Base-by-base conservation (phyloP, 1,284 basidiomycete genomes). In the Boletellus deceptivus region DNA sequence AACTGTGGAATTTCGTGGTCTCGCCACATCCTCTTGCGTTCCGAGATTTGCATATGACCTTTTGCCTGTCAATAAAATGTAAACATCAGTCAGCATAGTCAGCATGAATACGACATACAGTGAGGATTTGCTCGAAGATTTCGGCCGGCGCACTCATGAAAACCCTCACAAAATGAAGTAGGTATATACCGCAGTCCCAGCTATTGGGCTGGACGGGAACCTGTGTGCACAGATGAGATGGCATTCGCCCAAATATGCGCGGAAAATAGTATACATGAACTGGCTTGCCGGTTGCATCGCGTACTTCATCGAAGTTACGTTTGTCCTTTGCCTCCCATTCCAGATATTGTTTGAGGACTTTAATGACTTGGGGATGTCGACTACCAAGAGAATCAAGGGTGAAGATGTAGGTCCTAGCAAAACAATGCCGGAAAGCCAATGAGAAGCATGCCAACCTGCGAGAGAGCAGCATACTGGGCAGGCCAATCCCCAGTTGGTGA, bases 341-440 rank as follows among this genome's bases (percentile, higher is more conserved):
- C 8, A 98, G 79, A 68, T 96, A 99, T 22, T 72, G 62, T 24
- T 71, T 70, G 14, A 99, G 77, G 16, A 75, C 76, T 38, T 73
- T 86, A 39, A 75, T 67, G 1, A 85, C 91, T 18, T 80, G 75
- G 0, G 72, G 70, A 68, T 98, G 96, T 14, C 72, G 70, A 11
- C 73, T 72, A 1, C 87, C 86, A 25, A 99, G 78, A 1, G 94
- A 98, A 67, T 99, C 96, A 47, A 98, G 80, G 0, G 84, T 91
- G 62, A 93, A 83, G 38, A 97, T 86, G 59, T 80, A 83, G 3
- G 90, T 84, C 43, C 90, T 92, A 56, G 36, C 36, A 22, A 50
- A 34, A 46, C 22, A 25, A 42, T 16, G 43, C 20, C n/a, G 17
- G 7, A 35, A 9, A 18, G 43, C 43, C 31, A 40, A 42, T 52